These are phyloP conservation scores for Podospora conica DNA, from an alignment of 495 filamentous ascomycete genomes.

Conservation along the genomic window DNA sequence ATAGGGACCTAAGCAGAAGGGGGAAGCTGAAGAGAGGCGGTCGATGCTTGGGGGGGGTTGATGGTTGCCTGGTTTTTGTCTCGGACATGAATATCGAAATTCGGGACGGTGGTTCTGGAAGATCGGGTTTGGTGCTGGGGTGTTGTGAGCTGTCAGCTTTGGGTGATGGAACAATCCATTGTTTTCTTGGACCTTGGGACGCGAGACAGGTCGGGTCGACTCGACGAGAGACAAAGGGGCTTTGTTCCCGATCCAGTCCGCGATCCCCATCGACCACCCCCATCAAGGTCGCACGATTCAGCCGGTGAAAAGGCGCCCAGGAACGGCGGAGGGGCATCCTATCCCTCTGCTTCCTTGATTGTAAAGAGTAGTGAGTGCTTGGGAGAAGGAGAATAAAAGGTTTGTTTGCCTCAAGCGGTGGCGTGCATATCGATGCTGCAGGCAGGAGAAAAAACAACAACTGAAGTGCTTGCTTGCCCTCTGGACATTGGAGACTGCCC, in stretches of 20 bases:
- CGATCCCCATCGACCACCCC: background rate
- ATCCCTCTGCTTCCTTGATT: background rate
- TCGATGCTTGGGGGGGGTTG: background rate
- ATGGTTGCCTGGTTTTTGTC: background rate
- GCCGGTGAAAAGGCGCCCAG: background rate
- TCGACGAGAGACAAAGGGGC: background rate
- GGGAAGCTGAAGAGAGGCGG: background rate
- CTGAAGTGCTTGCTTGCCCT: background rate
- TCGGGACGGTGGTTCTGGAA: background rate
- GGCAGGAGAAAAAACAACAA: background rate
- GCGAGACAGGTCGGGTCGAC: background rate
- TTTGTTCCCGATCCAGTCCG: background rate
- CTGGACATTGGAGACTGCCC: too few species aligned
- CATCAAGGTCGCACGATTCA: background rate
- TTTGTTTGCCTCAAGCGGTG: slow-evolving; percentile 12
- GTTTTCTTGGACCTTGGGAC: background rate
- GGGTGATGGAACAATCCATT: background rate
- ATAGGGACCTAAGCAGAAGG: background rate
- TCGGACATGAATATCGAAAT: background rate
- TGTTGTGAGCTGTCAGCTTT: background rate
- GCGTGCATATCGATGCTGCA: slow-evolving; percentile 12
- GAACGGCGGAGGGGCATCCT: background rate
- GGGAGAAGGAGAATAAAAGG: background rate
- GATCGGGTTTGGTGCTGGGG: background rate
- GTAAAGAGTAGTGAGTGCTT: background rate